phyloP scores from a whole-genome alignment of 208 protist genomes.

The Leishmania turanica region DNA sequence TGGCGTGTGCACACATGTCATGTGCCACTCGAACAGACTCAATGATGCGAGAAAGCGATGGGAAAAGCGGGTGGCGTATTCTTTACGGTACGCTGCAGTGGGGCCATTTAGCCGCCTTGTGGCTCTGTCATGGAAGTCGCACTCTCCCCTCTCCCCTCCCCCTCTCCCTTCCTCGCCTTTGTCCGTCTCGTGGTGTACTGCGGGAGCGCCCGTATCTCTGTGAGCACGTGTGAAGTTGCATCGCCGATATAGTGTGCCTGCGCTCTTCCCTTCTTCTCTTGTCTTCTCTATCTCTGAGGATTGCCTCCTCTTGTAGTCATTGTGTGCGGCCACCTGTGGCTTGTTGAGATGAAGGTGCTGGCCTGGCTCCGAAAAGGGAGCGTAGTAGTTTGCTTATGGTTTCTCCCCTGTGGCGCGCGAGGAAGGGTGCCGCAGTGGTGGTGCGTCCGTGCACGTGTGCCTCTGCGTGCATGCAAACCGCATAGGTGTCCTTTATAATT shows the following conservation, averaged over 20 bases:
- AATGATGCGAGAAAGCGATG: neutral
- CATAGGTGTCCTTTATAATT: too few relatives aligned
- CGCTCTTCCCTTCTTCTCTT: neutral
- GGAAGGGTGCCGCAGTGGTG: neutral
- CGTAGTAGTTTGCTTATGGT: neutral
- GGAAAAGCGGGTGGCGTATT: neutral
- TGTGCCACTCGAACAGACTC: neutral
- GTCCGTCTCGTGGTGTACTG: neutral
- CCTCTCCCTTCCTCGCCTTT: neutral
- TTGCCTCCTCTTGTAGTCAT: neutral
- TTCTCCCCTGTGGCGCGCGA: neutral
- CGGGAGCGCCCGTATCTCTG: neutral
- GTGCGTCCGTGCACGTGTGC: neutral
- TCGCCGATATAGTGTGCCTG: neutral
- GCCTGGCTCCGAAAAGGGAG: neutral
- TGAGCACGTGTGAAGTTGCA: neutral
- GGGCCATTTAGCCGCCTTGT: neutral
- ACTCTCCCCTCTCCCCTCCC: neutral
- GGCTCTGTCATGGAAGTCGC: neutral
- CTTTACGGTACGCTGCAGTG: neutral
- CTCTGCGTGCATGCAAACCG: too few relatives aligned
- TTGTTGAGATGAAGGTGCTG: neutral
- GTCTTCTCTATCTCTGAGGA: neutral
- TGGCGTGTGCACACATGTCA: neutral
- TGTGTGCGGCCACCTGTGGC: neutral